Evolutionary conservation across 1,284 basidiomycete genomes (phyloP).

Genomic region (Fistulina hepatica): DNA sequence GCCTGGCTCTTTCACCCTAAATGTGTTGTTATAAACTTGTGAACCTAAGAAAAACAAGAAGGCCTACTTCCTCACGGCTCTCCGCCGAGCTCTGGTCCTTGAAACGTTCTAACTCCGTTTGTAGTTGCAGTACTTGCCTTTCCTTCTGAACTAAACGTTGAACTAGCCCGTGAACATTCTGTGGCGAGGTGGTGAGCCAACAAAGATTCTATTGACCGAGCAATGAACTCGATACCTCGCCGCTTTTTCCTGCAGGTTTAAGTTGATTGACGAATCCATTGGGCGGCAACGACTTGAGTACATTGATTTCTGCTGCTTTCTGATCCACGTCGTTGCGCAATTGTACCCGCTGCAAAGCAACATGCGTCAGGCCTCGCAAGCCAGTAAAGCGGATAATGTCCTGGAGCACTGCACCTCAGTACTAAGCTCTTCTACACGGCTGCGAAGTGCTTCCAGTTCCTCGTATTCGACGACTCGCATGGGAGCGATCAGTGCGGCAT

Average conservation of each 20-base stretch:
- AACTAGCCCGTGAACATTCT: slow-evolving; percentile 69
- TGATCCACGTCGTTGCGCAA: slow-evolving; percentile 46
- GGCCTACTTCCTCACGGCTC: slow-evolving; percentile 44
- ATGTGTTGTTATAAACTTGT: slow-evolving; percentile 3
- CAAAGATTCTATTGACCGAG: not conserved
- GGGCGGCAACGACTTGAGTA: slow-evolving; percentile 45
- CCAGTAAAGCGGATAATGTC: slow-evolving; percentile 1
- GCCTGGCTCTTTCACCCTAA: slow-evolving; percentile 69
- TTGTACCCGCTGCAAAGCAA: slow-evolving; percentile 31
- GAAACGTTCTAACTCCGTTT: slow-evolving; percentile 59
- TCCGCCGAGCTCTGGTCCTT: slow-evolving; percentile 48
- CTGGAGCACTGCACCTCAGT: slow-evolving; percentile 40
- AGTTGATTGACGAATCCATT: slow-evolving; percentile 26
- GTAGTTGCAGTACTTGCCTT: slow-evolving; percentile 69
- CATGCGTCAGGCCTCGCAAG: not conserved
- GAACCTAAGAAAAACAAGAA: slow-evolving; percentile 7
- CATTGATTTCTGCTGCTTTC: slow-evolving; percentile 56
- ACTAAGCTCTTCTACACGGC: slow-evolving; percentile 47
- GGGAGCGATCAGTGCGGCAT: slow-evolving; percentile 36
- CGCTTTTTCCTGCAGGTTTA: slow-evolving; percentile 32
- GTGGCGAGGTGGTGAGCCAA: slow-evolving; percentile 7
- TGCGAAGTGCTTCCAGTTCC: slow-evolving; percentile 51
- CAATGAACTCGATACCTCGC: slow-evolving; percentile 33
- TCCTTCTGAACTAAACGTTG: slow-evolving; percentile 78
- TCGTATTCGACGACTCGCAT: slow-evolving; percentile 40